Evolutionary conservation across 208 protist genomes (phyloP), one percentile per base, ranked within the genome.

Genomic region (Cochliopodium minus): DNA sequence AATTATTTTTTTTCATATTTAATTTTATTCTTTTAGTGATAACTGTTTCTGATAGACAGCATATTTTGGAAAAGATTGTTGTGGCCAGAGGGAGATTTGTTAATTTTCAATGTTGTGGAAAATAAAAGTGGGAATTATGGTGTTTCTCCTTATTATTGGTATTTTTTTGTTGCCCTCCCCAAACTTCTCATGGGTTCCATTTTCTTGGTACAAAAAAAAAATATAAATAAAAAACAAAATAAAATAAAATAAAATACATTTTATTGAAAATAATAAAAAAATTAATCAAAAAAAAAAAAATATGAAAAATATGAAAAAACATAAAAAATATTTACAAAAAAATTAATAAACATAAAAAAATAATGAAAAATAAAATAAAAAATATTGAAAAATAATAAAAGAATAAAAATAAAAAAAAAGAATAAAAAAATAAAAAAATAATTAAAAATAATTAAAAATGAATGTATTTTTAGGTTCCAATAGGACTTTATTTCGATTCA

Each of bases 61-160:
- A n/a, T n/a, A n/a, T 73, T 90, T 25, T 92, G 85, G 84, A 43
- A 67, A 1, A 54, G 72, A 42, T 57, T 30, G 45, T 29, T 92
- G 10, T 92, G 84, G 83, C 86, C 88, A 3, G 88, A 94, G 59
- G 71, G 66, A 6, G 71, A 81, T 42, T 84, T 91, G 38, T 66
- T 94, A 1, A 62, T 73, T 20, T 91, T 83, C 62, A 94, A 94
- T 67, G 87, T 79, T 0, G 59, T 77, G 0, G 57, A 82, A 38
- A 90, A 90, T 70, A 71, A 79, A 23, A 77, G 66, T 45, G 28
- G 22, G 33, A 64, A 85, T 38, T 93, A 83, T 82, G 85, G 86
- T 29, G 66, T 63, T 4, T 52, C 49, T 20, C 80, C 82, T 1
- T 71, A 13, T 15, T 55, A 81, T 60, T 91, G 85, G 85, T 93